Base-by-base conservation (phyloP, 768 basidiomycete species). In the Auriscalpium vulgare region DNA sequence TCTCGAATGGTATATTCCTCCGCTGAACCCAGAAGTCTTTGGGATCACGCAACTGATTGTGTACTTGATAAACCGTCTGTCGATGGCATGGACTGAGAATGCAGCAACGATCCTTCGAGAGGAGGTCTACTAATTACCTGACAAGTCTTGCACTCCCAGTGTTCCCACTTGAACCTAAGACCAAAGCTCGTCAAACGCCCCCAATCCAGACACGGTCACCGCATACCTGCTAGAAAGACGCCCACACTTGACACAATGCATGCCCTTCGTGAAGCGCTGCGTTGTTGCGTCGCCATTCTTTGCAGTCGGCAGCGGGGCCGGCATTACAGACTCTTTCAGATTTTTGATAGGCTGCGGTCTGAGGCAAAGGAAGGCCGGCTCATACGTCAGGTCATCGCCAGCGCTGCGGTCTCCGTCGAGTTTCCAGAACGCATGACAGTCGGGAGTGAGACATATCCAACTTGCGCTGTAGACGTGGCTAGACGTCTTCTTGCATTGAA, bases 211-310 rank as follows among this genome's bases (percentile, higher is more conserved):
- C 14, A n/a, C 19, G 23, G 29, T 36, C 16, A 35, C 53, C 19
- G 51, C 47, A 63, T 76, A 89, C 88, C 88, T 79, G 72, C 81
- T 83, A 9, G 88, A 87, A 43, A 91, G 68, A 23, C 87, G 78
- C 34, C 90, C 89, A 62, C 90, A 92, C 8, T 66, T 56, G 16
- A 54, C 59, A 65, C 90, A 92, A 64, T 88, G 85, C 73, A 82
- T 83, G 1, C 89, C 89, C 62, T 79, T 79, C 14, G 76, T 81
- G 60, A 78, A 85, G 5, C 74, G 71, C 58, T 79, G 80, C 3
- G 74, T 72, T 4, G 84, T 87, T 10, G 75, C 76, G 40, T 11
- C 58, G 51, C 8, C 66, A 48, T 47, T 62, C 53, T 10, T 54
- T 2, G 44, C 37, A 3, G 65, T 57, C 5, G 68, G 67, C 6